Evolutionary conservation across 768 basidiomycete species (phyloP).

Genomic region (Phlebiopsis flavidoalba): DNA sequence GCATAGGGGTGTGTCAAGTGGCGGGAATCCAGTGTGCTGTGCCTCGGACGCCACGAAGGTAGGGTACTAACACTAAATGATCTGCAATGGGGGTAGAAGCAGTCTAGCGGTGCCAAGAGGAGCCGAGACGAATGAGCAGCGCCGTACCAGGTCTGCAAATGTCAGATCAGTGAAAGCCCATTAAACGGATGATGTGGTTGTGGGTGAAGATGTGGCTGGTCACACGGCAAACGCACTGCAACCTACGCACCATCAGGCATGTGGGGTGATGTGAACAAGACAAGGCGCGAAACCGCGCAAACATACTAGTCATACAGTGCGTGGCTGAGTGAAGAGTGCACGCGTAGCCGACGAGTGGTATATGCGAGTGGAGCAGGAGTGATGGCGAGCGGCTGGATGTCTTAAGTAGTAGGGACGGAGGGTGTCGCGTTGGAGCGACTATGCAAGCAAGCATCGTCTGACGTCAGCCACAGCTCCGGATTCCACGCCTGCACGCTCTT

Average conservation of each 20-base stretch:
- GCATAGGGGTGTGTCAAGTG: too few relatives aligned
- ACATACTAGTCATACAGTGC: too few relatives aligned
- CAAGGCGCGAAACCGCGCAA: too few relatives aligned
- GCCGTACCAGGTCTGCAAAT: constrained; percentile 72
- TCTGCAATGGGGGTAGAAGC: constrained; percentile 27
- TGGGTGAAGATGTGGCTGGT: not conserved
- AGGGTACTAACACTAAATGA: constrained; percentile 37
- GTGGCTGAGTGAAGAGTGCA: constrained; percentile 9
- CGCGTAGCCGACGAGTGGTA: not conserved
- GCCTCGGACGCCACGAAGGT: not conserved
- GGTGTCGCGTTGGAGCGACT: constrained; percentile 4
- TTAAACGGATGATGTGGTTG: constrained; percentile 23
- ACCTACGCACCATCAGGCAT: too few relatives aligned
- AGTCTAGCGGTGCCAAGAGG: not conserved
- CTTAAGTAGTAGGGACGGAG: not conserved
- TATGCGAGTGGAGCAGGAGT: not conserved
- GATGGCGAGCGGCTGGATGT: constrained; percentile 4
- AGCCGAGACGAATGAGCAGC: not conserved
- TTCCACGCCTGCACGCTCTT: not conserved
- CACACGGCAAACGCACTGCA: too few relatives aligned
- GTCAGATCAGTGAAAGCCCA: constrained; percentile 73
- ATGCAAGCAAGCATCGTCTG: not conserved
- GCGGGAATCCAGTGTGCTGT: not conserved
- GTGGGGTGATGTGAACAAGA: too few relatives aligned
- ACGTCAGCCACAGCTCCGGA: constrained; percentile 7